Base-by-base conservation (phyloP, 164 flowering plant genomes). In the Stephania japonica region DNA sequence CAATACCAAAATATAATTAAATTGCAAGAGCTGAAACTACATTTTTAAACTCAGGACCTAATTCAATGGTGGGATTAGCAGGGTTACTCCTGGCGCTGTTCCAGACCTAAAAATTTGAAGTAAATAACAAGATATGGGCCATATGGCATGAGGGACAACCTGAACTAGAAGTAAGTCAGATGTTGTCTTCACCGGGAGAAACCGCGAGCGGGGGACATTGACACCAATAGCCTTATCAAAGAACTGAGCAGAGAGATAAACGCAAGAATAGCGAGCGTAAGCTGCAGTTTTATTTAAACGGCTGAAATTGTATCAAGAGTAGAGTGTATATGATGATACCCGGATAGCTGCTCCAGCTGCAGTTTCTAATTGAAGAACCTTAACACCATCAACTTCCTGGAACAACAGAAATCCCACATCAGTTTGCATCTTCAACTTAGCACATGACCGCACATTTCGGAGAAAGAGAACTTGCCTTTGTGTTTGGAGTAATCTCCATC, bases 291-390 rank as follows among this genome's bases (percentile, higher is more conserved):
- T 27, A 24, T 41, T 42, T 61, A 47, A 68, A 1, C 56, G 67
- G 24, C 11, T 59, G 62, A 21, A 53, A 72, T n/a, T 50, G 69
- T 69, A 14, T 6, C 9, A 64, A 74, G 18, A 62, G 63, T 41
- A 62, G 23, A 49, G 27, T n/a, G 23, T 16, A 67, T 19, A 59
- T 59, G 63, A 6, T n/a, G 63, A 59, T 87, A 93, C 99, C 98
- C 79, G 84, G 42, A 96, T 96, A 61, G 98, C 98, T 70, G 99
- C 97, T 74, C 98, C 99, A 76, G 97, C 99, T 47, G 98, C 99
- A 56, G 99, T 93, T 87, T 93, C 99, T 19, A 92, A 88, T 84
- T 92, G 98, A 87, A 92, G 95, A 84, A 93, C 94, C 82, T 96
- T 92, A 70, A 92, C 73, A 26, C 97, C 96, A 73, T 88, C 89